Evolutionary conservation across 2,329 filamentous ascomycete genomes (phyloP).

Genomic region (Plenodomus biglobosus): DNA sequence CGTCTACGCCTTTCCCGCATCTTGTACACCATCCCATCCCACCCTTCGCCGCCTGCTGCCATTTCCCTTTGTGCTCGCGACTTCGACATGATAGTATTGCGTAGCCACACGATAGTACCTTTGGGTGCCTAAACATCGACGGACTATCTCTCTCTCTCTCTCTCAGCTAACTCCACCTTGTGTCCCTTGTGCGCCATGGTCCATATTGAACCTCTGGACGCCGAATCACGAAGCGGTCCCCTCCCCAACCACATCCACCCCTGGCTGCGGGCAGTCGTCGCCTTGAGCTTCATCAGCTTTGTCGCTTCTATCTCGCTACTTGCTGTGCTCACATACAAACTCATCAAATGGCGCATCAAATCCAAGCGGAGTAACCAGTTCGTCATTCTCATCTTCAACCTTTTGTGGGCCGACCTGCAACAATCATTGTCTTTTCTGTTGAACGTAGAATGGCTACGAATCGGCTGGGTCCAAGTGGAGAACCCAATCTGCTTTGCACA

Average conservation of each 20-base stretch:
- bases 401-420: conserved; percentile 68
- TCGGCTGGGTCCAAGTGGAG: conserved; percentile 57
- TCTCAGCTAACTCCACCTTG: neutral
- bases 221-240: conserved; percentile 32
- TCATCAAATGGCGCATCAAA: conserved; percentile 45
- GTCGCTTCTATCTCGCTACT: conserved; percentile 49
- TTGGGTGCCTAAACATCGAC: conserved; percentile 15
- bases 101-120: conserved; percentile 9
- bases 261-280: conserved; percentile 52
- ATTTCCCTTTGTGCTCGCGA: conserved; percentile 1
- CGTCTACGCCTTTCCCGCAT: conserved; percentile 7
- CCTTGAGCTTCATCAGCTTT: conserved; percentile 52
- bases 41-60: conserved; percentile 4
- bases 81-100: conserved; percentile 23
- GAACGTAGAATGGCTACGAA: conserved; percentile 60
- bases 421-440: conserved; percentile 66
- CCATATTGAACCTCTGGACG: conserved; percentile 22
- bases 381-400: conserved; percentile 68
- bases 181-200: conserved; percentile 19
- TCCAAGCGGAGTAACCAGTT: conserved; percentile 61
- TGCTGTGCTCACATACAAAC: conserved; percentile 50
- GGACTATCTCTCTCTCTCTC: neutral
- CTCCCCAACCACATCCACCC: conserved; percentile 40
- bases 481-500: conserved; percentile 62
- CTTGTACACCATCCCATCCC: conserved; percentile 3